Base-by-base conservation (phyloP, 768 basidiomycete genomes). In the Infundibulicybe gibba region DNA sequence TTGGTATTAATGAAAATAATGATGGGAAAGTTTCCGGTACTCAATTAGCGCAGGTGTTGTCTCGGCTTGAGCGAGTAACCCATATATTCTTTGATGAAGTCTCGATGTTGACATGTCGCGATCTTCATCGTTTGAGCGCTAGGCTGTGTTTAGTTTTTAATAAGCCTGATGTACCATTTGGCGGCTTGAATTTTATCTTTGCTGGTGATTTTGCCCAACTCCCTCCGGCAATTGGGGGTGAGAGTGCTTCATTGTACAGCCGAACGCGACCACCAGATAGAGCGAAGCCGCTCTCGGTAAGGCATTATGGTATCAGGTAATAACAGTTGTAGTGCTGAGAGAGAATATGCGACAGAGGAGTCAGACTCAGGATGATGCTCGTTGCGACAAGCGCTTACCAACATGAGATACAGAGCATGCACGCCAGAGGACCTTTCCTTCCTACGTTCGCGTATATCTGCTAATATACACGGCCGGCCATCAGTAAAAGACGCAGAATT, bases 121-220 rank as follows among this genome's bases (percentile, higher is more conserved):
- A 68, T 6, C 19, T 69, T 35, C 63, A 62, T 44, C 44, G 45
- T 5, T 65, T 68, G 19, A 61, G 61, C 49, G 49, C 52, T 1
- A 45, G 58, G n/a, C 37, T 69, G 1, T 43, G 60, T 2, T 45
- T 53, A 14, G 48, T 62, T 2, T 47, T 41, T 14, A 54, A 57
- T 25, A 43, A 49, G 3, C 31, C 45, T 39, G 53, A 63, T 40
- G 8, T 37, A 3, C 53, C 58, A 14, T 66, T 67, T 55, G 69
- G 69, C 15, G 69, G 71, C 0, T 59, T 69, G 20, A 69, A 68
- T 46, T 58, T 75, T 37, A 67, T 75, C n/a, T 61, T 75, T 48
- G 70, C 72, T 14, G 72, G 72, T n/a, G 73, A 75, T 44, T 73
- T 75, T 62, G 71, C 68, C 1, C 72, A 77, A 41, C 49, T 75